phyloP scores from a whole-genome alignment of 2,329 filamentous ascomycete genomes.

The Leptographium galeiforme region DNA sequence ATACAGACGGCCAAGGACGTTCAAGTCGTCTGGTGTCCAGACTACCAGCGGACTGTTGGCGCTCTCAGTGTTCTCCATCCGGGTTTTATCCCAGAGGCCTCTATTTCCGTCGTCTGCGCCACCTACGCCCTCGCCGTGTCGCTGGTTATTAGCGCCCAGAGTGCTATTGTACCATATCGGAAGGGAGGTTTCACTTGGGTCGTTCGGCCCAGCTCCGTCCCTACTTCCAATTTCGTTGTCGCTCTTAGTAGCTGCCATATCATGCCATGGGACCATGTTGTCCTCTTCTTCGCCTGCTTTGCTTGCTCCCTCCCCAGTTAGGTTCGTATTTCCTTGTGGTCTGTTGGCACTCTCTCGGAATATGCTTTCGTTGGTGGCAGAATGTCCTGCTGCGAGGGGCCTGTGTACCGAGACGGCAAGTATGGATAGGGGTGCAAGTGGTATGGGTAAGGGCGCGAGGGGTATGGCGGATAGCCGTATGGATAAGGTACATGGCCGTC shows the following conservation, averaged over 20 bases:
- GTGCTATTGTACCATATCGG: too few species aligned
- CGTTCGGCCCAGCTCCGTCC: too few species aligned
- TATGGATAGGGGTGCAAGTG: neutral
- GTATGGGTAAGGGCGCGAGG: neutral
- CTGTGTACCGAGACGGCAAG: neutral
- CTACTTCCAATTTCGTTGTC: neutral
- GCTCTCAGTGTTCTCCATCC: neutral
- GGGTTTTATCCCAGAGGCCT: neutral
- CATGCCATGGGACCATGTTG: neutral
- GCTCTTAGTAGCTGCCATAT: neutral
- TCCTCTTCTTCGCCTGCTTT: neutral
- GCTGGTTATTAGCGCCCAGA: too few species aligned
- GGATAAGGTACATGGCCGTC: neutral
- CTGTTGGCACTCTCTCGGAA: neutral
- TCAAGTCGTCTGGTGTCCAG: slow-evolving; percentile 17
- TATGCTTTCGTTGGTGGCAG: neutral
- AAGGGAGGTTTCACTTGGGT: too few species aligned
- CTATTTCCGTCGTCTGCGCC: too few species aligned
- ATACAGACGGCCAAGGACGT: slow-evolving; percentile 17
- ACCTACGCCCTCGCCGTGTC: too few species aligned
- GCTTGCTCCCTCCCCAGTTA: neutral
- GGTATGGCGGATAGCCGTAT: neutral
- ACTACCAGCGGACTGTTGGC: neutral
- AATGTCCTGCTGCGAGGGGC: neutral
- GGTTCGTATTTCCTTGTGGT: too few species aligned